A percentile compares a stretch with the other conserved stretches of the same genome.
These are phyloP conservation scores for Geotrichum aggregatum DNA, from an alignment of 1,139 yeast genomes.

Conservation along the genomic window DNA sequence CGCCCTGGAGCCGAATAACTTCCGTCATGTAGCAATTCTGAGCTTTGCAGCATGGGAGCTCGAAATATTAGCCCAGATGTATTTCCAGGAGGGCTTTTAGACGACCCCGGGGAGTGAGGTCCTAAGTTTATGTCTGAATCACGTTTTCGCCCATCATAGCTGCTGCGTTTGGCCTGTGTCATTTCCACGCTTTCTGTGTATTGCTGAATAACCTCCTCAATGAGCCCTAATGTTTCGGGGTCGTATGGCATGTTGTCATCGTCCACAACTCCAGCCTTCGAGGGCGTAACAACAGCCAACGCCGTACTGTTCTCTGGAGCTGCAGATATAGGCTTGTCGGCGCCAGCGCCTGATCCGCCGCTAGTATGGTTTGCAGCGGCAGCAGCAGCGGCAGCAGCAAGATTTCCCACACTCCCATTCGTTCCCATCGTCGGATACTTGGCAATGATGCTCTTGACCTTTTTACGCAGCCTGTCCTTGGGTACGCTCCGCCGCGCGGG, in stretches of 20 bases:
- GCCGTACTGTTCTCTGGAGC: not conserved
- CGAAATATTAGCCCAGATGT: not conserved
- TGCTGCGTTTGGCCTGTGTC: constrained; percentile 3
- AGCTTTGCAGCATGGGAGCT: constrained; percentile 3
- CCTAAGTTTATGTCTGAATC: constrained; percentile 2
- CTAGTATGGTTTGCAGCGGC: not conserved
- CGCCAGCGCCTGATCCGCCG: not conserved
- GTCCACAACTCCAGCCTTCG: not conserved
- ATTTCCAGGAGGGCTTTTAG: not conserved
- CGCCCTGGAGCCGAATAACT: constrained; percentile 1
- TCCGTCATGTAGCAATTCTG: not conserved
- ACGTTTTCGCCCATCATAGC: constrained; percentile 3
- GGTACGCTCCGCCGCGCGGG: constrained; percentile 21
- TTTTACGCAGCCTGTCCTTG: constrained; percentile 21
- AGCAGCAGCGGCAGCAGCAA: not conserved
- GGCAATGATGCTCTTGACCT: constrained; percentile 21
- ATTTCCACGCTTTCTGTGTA: constrained; percentile 19
- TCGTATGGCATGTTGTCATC: constrained; percentile 20
- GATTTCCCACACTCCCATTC: not conserved
- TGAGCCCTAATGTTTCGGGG: constrained; percentile 18
- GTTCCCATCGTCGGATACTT: not conserved
- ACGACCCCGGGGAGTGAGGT: constrained; percentile 6
- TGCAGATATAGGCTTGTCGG: not conserved
- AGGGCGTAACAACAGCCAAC: not conserved
- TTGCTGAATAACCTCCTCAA: constrained; percentile 19